These are phyloP conservation scores for Solanum rostratum DNA, from an alignment of 257 asterid species.

Conservation along the genomic window DNA sequence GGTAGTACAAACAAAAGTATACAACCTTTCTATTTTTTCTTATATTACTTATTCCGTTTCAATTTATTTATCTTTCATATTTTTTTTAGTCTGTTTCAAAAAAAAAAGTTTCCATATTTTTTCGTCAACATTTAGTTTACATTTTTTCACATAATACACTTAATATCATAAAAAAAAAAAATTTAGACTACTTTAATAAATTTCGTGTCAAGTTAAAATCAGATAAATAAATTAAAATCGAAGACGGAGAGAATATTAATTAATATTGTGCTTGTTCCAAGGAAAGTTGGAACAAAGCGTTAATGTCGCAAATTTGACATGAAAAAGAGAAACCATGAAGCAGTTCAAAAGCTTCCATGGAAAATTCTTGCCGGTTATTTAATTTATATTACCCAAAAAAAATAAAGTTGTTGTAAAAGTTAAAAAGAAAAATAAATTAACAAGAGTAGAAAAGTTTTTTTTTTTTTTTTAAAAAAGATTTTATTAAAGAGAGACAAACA, in stretches of 20 bases:
- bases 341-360: constrained; percentile 58
- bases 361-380: constrained; percentile 50
- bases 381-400: constrained; percentile 7
- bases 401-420: background rate
- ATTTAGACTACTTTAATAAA: too few species aligned
- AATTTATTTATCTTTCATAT: background rate
- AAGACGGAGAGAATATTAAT: too few species aligned
- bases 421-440: background rate
- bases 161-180: too few species aligned
- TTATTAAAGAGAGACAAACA: constrained; percentile 32
- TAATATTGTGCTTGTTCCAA: constrained; percentile 16
- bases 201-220: background rate
- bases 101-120: too few species aligned
- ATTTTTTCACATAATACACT: too few species aligned
- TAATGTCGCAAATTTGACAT: constrained; percentile 43
- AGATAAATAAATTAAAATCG: background rate
- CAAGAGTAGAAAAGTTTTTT: background rate
- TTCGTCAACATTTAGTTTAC: too few species aligned
- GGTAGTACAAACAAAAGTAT: background rate
- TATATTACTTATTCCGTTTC: background rate
- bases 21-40: background rate
- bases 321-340: constrained; percentile 58
- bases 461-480: background rate
- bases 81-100: background rate
- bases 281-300: constrained; percentile 28